These are phyloP conservation scores for Halophytophthora batemanensis DNA, from an alignment of 352 stramenopile species.

Conservation along the genomic window DNA sequence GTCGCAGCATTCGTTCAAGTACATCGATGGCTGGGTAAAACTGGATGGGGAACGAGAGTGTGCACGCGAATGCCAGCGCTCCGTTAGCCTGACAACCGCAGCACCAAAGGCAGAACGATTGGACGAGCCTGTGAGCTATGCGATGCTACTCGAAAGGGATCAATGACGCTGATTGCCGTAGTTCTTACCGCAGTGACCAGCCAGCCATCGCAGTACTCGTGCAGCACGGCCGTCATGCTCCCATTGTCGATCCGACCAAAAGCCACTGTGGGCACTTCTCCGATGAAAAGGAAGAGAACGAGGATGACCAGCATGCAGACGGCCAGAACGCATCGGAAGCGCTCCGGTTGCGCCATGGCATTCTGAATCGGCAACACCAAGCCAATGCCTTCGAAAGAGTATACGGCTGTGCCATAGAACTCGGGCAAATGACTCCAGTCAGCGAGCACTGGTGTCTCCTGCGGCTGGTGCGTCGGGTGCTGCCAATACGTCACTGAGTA, in stretches of 20 bases:
- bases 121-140: not conserved
- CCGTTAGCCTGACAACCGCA: conserved; percentile 49
- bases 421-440: conserved; percentile 48
- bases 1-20: conserved; percentile 55
- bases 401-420: conserved; percentile 80
- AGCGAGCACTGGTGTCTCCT: conserved; percentile 14
- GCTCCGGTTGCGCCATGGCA: conserved; percentile 55
- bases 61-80: conserved; percentile 65
- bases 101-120: conserved; percentile 1
- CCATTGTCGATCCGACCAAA: conserved; percentile 71
- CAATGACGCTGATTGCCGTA: too few species aligned
- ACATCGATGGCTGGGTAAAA: conserved; percentile 79
- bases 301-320: conserved; percentile 67
- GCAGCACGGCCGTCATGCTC: conserved; percentile 77
- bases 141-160: too few species aligned
- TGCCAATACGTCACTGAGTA: conserved; percentile 67
- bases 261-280: conserved; percentile 60
- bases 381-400: conserved; percentile 80
- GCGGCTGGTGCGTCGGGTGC: conserved; percentile 25
- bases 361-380: conserved; percentile 79
- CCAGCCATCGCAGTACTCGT: conserved; percentile 68
- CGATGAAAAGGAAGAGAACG: conserved; percentile 74
- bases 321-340: conserved; percentile 55
- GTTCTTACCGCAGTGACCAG: conserved; percentile 49
- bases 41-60: conserved; percentile 79